Evolutionary conservation across 345 rosid species (phyloP).

Genomic region (Linum lewisii): DNA sequence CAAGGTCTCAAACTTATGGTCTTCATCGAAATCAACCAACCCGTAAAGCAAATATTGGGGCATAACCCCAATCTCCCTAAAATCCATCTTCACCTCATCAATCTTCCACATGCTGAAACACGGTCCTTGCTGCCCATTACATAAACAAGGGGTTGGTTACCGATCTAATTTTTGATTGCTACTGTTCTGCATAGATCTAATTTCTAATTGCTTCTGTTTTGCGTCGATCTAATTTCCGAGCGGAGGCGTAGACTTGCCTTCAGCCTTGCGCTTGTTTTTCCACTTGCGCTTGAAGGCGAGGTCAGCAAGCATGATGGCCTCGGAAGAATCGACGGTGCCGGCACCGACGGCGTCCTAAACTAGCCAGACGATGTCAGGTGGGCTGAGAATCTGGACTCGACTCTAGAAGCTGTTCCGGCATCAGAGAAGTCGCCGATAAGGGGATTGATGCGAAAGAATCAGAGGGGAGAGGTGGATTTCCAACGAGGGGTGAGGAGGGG

Average conservation of each 20-base stretch:
- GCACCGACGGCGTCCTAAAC: constrained; percentile 44
- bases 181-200: no score
- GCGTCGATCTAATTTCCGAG: no score
- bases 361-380: constrained; percentile 58
- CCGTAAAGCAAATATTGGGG: constrained; percentile 47
- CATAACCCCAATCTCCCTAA: no score
- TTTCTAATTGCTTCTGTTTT: no score
- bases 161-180: no score
- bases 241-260: no score
- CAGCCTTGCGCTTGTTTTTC: no score
- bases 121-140: constrained; percentile 29
- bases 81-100: no score
- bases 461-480: constrained; percentile 45
- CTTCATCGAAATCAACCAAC: constrained; percentile 61
- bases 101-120: constrained; percentile 61
- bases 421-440: constrained; percentile 39
- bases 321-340: constrained; percentile 58
- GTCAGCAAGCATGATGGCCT: no score
- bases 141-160: no score
- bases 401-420: constrained; percentile 37
- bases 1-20: constrained; percentile 57
- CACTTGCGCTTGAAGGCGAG: no score
- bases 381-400: constrained; percentile 60
- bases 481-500: constrained; percentile 41
- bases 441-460: constrained; percentile 52